These are phyloP conservation scores for Falciphora oryzae DNA, from an alignment of 2,329 filamentous ascomycete species.

Conservation along the genomic window DNA sequence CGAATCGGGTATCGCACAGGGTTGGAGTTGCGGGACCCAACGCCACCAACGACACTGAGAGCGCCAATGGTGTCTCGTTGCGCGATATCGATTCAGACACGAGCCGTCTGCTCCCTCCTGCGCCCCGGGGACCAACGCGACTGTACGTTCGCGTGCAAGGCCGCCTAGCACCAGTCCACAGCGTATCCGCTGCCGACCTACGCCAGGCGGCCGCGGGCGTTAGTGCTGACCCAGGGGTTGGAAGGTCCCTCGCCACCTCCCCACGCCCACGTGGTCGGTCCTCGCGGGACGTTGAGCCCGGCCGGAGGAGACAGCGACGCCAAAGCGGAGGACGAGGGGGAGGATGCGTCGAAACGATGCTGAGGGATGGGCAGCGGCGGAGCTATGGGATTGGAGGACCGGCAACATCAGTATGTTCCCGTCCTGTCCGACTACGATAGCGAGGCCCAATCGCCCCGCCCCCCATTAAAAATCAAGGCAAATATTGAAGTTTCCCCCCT, in stretches of 20 bases:
- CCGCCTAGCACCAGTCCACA: constrained; percentile 28
- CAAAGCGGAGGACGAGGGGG: constrained; percentile 15
- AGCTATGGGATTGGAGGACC: constrained; percentile 30
- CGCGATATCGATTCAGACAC: no score
- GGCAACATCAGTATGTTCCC: constrained; percentile 32
- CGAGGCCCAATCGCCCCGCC: no score
- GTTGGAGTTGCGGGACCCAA: background rate
- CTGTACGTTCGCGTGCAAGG: constrained; percentile 33
- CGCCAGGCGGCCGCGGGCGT: constrained; percentile 2
- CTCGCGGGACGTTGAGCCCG: no score
- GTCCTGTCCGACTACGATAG: background rate
- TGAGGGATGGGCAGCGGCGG: constrained; percentile 23
- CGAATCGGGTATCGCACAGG: no score
- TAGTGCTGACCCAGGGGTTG: constrained; percentile 17
- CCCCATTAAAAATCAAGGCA: background rate
- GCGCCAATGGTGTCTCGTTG: background rate
- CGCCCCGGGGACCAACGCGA: constrained; percentile 13
- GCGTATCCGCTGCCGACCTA: constrained; percentile 27
- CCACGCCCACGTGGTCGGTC: background rate
- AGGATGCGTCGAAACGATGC: constrained; percentile 18
- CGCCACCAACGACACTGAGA: background rate
- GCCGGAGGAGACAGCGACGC: constrained; percentile 14
- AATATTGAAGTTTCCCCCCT: background rate
- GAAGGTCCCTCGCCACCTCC: constrained; percentile 9
- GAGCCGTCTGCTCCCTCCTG: no score